Conservation (phyloP, 2,329 filamentous ascomycete genomes). For the Colletotrichum eremochloae region DNA sequence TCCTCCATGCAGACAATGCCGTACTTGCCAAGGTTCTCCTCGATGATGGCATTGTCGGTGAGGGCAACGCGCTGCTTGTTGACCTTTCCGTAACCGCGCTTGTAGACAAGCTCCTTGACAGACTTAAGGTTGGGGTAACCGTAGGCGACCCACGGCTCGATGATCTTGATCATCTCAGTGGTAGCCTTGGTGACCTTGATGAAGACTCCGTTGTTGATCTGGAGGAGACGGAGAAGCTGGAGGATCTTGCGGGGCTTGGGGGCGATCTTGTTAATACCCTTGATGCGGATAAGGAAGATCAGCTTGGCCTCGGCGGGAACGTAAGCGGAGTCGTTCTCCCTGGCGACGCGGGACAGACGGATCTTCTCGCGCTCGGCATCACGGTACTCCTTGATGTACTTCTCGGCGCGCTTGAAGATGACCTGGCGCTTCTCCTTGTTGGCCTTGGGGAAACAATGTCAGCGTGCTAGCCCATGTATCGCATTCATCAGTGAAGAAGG, state of each 20-base stretch:
- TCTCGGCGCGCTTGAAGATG: conserved; percentile 99
- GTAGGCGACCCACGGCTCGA: conserved; percentile 99
- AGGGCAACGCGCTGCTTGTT: conserved; percentile 97
- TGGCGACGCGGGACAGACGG: conserved; percentile 88
- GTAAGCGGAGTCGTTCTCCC: conserved; percentile 93
- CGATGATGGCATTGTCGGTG: conserved; percentile 97
- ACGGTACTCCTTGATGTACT: conserved; percentile 99
- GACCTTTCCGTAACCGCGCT: conserved; percentile 99
- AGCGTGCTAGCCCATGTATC: conserved; percentile 15
- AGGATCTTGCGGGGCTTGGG: conserved; percentile 99
- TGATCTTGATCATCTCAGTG: conserved; percentile 95
- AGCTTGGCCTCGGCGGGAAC: conserved; percentile 95
- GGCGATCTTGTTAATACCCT: conserved; percentile 99
- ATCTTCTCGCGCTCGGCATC: conserved; percentile 99
- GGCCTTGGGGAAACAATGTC: conserved; percentile 68
- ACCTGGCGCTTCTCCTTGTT: conserved; percentile 98
- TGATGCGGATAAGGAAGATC: conserved; percentile 98
- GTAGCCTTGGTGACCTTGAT: conserved; percentile 98
- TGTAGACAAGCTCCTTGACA: conserved; percentile 99
- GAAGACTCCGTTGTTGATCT: conserved; percentile 99
- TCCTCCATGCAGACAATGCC: conserved; percentile 99
- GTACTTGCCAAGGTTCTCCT: conserved; percentile 97
- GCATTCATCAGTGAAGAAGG: conserved; percentile 41
- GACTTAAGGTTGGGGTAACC: conserved; percentile 99
- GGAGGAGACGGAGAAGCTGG: conserved; percentile 98